Evolutionary conservation across 2,329 filamentous ascomycete genomes (phyloP), one percentile per base, ranked within the genome.

Genomic region (Zarea fungicola): DNA sequence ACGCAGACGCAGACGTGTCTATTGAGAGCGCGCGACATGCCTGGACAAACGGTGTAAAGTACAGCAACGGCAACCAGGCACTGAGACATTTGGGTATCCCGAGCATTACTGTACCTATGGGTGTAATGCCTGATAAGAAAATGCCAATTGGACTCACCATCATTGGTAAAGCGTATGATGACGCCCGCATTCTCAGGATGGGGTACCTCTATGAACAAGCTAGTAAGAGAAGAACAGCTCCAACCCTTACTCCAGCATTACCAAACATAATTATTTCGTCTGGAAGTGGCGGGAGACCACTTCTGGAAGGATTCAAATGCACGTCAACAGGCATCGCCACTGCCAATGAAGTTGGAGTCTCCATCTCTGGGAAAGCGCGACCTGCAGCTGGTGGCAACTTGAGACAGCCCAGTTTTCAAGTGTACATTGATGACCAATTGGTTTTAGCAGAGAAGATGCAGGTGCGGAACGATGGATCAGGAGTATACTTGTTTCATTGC

Each of bases 121-220:
- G 76, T 0, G 41, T 70, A 2, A 67, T 77, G 65, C 56, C 59
- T 5, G 64, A 68, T 23, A 73, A 64, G 42, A 54, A 57, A 2
- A 77, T 80, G 70, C 76, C 76, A 2, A 66, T 78, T 3, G 75
- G 74, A 39, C 54, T 79, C 28, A 79, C 75, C 0, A 78, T 80
- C 57, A 71, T 71, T 1, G 71, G 70, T 1, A 73, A 69, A 42
- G 73, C 71, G 9, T 75, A 74, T 44, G 62, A 67, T 3, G 76
- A 80, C 51, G 46, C 34, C 31, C 55, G 59, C 8, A 49, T 66
- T 18, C 40, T 66, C 5, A 39, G 40, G 8, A 22, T 49, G 8
- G 47, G 37, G 6, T 49, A 42, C 13, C n/a, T 43, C 10, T 42
- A 36, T 11, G 47, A 49, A n/a, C 47, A 49, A 28, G 31, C 29